A percentile compares a stretch with the other conserved stretches of the same genome.
Evolutionary conservation across 805 yeast species (phyloP).

Genomic region (Jamesozyma gamospora): DNA sequence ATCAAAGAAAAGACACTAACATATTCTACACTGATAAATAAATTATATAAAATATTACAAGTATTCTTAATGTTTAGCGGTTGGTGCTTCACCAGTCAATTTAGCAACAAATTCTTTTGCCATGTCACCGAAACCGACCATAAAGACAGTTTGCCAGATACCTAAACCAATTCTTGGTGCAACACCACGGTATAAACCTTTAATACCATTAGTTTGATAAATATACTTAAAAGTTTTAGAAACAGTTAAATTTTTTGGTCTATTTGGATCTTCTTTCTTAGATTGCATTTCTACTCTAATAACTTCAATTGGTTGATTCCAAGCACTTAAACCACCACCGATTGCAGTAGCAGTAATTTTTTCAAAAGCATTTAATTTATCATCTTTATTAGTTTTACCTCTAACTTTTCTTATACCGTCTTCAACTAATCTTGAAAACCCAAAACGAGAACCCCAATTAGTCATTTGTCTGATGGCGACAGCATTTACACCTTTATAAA

Average conservation of each 20-base stretch:
- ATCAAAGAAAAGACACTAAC: too few species aligned
- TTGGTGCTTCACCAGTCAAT: slow-evolving; percentile 51
- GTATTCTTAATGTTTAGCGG: slow-evolving; percentile 26
- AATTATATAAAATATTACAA: not conserved
- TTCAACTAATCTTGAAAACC: slow-evolving; percentile 85
- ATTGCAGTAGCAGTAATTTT: slow-evolving; percentile 76
- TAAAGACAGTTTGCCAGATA: slow-evolving; percentile 96
- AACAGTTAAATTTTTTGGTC: slow-evolving; percentile 86
- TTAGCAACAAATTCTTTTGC: slow-evolving; percentile 61
- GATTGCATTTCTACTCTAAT: slow-evolving; percentile 98
- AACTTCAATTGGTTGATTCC: slow-evolving; percentile 99
- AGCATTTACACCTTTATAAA: slow-evolving; percentile 96
- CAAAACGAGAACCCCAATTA: slow-evolving; percentile 98
- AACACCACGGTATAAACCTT: slow-evolving; percentile 92
- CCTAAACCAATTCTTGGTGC: slow-evolving; percentile 95
- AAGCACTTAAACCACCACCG: slow-evolving; percentile 96
- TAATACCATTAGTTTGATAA: slow-evolving; percentile 69
- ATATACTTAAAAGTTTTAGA: slow-evolving; percentile 70
- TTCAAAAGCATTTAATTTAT: slow-evolving; percentile 61
- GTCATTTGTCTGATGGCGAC: slow-evolving; percentile 98
- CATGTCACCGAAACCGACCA: slow-evolving; percentile 97
- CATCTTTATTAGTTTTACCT: slow-evolving; percentile 46
- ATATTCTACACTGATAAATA: too few species aligned
- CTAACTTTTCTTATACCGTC: slow-evolving; percentile 58
- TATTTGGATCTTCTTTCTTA: slow-evolving; percentile 83